Conservation (phyloP, 768 basidiomycete genomes). For the Pluteus cervinus region DNA sequence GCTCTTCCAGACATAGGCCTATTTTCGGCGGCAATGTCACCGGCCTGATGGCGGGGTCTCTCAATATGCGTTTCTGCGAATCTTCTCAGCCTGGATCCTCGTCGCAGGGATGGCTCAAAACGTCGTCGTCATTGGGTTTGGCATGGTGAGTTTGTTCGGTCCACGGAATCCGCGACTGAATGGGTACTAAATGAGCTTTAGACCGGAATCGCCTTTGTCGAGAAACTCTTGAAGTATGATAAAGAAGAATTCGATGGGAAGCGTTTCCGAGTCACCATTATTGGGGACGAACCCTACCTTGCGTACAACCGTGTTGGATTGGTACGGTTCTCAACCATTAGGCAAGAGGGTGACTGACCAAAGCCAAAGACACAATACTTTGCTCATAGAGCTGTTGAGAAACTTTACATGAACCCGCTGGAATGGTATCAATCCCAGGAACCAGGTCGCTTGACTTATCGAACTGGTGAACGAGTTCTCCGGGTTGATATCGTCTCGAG, state of each 20-base stretch:
- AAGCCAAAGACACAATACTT: conserved; percentile 7
- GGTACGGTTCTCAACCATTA: too few relatives aligned
- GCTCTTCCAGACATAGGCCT: too few relatives aligned
- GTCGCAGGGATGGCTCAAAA: too few relatives aligned
- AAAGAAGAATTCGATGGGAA: background rate
- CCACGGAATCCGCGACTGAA: conserved; percentile 2
- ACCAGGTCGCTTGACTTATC: background rate
- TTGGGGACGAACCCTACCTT: background rate
- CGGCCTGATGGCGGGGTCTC: too few relatives aligned
- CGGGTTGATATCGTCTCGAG: too few relatives aligned
- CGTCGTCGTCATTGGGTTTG: conserved; percentile 5
- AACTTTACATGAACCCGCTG: conserved; percentile 4
- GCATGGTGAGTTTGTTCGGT: conserved; percentile 7
- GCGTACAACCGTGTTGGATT: conserved; percentile 7
- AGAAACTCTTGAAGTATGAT: conserved; percentile 1
- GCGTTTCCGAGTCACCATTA: too few relatives aligned
- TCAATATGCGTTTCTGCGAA: too few relatives aligned
- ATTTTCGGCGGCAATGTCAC: too few relatives aligned
- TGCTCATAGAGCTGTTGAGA: conserved; percentile 1
- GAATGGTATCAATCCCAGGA: conserved; percentile 3
- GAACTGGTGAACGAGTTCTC: conserved; percentile 5
- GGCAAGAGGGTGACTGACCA: too few relatives aligned
- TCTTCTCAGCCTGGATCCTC: too few relatives aligned
- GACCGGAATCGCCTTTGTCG: conserved; percentile 1
- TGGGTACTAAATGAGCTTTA: background rate